These are phyloP conservation scores for Axilococcus clingmanii DNA, from an alignment of 139 green algal species.

Conservation along the genomic window DNA sequence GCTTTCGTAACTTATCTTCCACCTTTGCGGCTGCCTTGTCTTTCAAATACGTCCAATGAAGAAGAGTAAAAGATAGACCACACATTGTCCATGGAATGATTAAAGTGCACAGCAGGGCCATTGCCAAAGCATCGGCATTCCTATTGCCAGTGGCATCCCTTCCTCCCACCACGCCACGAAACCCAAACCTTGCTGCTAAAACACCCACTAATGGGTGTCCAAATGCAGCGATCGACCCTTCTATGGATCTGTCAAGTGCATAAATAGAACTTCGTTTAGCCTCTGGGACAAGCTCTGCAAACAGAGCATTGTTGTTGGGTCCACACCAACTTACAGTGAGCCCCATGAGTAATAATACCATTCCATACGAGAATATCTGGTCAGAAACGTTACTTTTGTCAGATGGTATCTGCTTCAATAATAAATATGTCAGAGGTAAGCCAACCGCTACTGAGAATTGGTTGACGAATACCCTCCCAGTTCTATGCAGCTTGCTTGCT, in stretches of 20 bases:
- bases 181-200: constrained; percentile 58
- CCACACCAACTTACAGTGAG: constrained; percentile 52
- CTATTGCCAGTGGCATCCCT: neutral
- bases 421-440: neutral
- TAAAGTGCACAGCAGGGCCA: constrained; percentile 49
- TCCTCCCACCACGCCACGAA: constrained; percentile 4
- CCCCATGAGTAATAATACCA: constrained; percentile 50
- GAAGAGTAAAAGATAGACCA: constrained; percentile 42
- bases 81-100: constrained; percentile 49
- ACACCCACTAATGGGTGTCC: constrained; percentile 54
- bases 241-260: constrained; percentile 73
- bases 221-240: constrained; percentile 41
- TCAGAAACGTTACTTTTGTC: too few relatives aligned
- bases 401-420: neutral
- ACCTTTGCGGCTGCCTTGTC: neutral
- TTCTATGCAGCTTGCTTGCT: neutral
- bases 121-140: constrained; percentile 35
- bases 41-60: neutral
- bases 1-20: too few relatives aligned
- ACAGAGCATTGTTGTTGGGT: constrained; percentile 71
- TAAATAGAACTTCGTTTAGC: constrained; percentile 58
- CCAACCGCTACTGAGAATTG: neutral
- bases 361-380: constrained; percentile 22
- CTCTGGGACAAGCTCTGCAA: constrained; percentile 75
- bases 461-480: neutral